Evolutionary conservation across 768 basidiomycete species (phyloP), one percentile per base, ranked within the genome.

Genomic region (Ramaria sp.): DNA sequence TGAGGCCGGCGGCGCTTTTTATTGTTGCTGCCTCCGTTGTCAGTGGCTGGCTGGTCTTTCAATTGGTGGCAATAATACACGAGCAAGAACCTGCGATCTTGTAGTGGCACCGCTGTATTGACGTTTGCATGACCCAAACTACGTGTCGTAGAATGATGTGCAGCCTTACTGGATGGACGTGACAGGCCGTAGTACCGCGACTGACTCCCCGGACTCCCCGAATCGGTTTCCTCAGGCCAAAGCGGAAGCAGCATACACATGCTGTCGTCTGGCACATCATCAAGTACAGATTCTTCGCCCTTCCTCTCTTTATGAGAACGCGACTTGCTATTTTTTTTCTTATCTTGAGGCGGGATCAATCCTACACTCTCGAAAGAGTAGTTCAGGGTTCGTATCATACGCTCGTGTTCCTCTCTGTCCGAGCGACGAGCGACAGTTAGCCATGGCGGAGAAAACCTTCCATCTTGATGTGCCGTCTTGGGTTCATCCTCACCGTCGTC

Each of bases 351-450:
- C 5, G 55, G 55, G 31, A 57, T 57, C 37, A 57, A 47, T 24
- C 55, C 55, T 10, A 57, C 55, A 49, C 55, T 39, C 42, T 57
- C 55, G 37, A 57, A 57, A n/a, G 55, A 57, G 34, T 50, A 6
- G 20, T 37, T 39, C 30, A 57, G 27, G 27, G 24, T 37, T 48
- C 42, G 37, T 17, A 57, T 42, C 48, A 24, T 22, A 24, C 55
- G 55, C 20, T 57, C 47, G 48, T 37, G 37, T n/a, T 57, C n/a
- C 37, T 34, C 55, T 27, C 47, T 37, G 13, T 57, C 55, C 34
- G 55, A 37, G 22, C 55, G 55, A 33, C 22, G 24, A 20, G 47
- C 55, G 24, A 37, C 30, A 24, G 33, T 57, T 12, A 57, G 10
- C 55, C 55, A 57, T 7, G 55, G 55, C 3, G 51, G 24, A 48